These are phyloP conservation scores for Avena atlantica DNA, from an alignment of 176 grass and related monocot species.

Conservation along the genomic window DNA sequence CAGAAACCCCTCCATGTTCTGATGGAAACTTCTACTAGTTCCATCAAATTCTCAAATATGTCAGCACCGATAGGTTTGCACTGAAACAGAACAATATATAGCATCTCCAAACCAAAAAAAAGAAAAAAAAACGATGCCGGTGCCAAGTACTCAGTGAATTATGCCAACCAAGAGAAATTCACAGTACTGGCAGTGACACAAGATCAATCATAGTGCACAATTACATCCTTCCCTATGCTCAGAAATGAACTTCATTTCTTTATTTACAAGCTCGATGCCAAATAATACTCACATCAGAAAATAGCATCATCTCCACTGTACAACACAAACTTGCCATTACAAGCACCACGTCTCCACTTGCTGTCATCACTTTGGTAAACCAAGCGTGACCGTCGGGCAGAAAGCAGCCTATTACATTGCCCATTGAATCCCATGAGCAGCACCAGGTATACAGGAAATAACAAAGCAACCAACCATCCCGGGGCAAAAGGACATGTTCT, in stretches of 20 bases:
- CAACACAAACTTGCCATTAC: slow-evolving; percentile 15
- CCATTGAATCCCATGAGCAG: slow-evolving; percentile 31
- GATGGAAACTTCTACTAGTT: background rate
- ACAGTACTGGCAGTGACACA: background rate
- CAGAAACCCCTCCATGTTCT: background rate
- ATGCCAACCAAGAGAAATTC: slow-evolving; percentile 15
- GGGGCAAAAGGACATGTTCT: slow-evolving; percentile 6
- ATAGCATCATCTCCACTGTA: background rate
- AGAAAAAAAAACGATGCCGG: background rate
- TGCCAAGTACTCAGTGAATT: background rate
- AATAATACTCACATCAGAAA: slow-evolving; percentile 33
- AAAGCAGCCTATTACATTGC: slow-evolving; percentile 4
- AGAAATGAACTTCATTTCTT: slow-evolving; percentile 34
- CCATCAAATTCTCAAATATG: background rate
- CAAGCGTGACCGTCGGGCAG: background rate
- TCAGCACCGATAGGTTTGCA: background rate
- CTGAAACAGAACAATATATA: background rate
- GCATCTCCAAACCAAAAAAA: background rate
- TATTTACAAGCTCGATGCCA: slow-evolving; percentile 44
- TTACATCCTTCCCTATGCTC: slow-evolving; percentile 31
- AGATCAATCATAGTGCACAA: background rate
- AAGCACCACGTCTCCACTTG: slow-evolving; percentile 24
- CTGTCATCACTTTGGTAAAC: background rate
- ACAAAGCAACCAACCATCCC: background rate
- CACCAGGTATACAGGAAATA: slow-evolving; percentile 29